These are phyloP conservation scores for Inonotus hispidus DNA, from an alignment of 1,284 basidiomycete species.

Conservation along the genomic window DNA sequence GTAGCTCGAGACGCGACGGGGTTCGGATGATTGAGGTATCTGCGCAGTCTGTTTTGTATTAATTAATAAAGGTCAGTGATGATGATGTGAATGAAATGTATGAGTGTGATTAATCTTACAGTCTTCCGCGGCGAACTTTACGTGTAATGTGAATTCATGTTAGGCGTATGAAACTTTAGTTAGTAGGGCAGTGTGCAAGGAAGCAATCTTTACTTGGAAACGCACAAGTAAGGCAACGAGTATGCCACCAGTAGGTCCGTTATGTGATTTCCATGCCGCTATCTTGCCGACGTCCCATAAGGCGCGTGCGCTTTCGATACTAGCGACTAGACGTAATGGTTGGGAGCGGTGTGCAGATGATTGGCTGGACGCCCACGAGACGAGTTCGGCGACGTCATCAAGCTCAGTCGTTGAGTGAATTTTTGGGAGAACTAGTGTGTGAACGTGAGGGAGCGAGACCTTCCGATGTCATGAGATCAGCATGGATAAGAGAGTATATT, in stretches of 20 bases:
- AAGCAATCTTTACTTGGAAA: neutral
- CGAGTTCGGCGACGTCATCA: slow-evolving; percentile 49
- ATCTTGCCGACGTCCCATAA: slow-evolving; percentile 58
- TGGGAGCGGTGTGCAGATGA: slow-evolving; percentile 19
- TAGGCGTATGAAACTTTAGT: neutral
- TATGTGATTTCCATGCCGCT: slow-evolving; percentile 52
- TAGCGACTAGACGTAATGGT: slow-evolving; percentile 63
- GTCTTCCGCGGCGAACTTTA: slow-evolving; percentile 86
- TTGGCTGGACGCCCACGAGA: slow-evolving; percentile 28
- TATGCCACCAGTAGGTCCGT: slow-evolving; percentile 41
- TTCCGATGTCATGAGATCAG: slow-evolving; percentile 23
- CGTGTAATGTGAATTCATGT: neutral
- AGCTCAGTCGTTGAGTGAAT: slow-evolving; percentile 66
- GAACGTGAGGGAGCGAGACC: slow-evolving; percentile 43
- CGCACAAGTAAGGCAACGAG: slow-evolving; percentile 50
- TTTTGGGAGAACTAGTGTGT: slow-evolving; percentile 74
- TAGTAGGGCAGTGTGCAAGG: neutral
- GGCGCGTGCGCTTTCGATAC: slow-evolving; percentile 74
- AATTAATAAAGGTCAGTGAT: neutral
- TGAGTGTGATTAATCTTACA: slow-evolving; percentile 43
- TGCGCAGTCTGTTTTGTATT: slow-evolving; percentile 71
- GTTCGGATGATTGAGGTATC: slow-evolving; percentile 85
- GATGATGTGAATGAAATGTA: neutral
- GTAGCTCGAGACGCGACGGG: slow-evolving; percentile 64
- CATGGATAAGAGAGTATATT: slow-evolving; percentile 11